Conservation (phyloP, 2,329 filamentous ascomycete species). For the Ophiostoma quercus region DNA sequence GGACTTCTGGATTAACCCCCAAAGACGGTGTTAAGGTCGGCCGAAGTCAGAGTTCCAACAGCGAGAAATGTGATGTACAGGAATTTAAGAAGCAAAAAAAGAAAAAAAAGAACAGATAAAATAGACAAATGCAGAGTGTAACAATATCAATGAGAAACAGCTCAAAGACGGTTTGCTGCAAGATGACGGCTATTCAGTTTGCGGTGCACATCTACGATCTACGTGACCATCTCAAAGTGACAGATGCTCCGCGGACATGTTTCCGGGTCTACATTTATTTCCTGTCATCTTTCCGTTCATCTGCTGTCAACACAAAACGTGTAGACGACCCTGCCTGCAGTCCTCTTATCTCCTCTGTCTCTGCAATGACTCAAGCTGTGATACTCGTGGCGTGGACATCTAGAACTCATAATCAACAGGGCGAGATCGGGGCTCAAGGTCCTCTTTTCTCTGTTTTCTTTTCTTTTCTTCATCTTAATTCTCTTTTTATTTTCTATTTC, state of each 20-base stretch:
- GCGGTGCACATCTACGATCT: neutral
- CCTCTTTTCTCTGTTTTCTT: constrained; percentile 12
- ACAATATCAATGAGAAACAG: neutral
- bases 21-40: neutral
- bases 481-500: neutral
- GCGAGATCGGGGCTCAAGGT: constrained; percentile 19
- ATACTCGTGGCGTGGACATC: neutral
- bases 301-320: neutral
- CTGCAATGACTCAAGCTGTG: neutral
- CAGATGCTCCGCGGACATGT: neutral
- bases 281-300: neutral
- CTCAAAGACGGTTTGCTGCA: neutral
- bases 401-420: neutral
- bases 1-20: neutral
- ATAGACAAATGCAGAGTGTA: no score
- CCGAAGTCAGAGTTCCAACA: neutral
- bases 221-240: neutral
- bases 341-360: neutral
- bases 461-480: neutral
- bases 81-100: neutral
- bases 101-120: neutral
- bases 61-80: neutral
- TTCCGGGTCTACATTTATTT: neutral
- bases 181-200: neutral
- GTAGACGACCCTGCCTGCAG: neutral